These are phyloP conservation scores for Styphnolobium japonicum DNA, from an alignment of 306 rosid species.

Conservation along the genomic window DNA sequence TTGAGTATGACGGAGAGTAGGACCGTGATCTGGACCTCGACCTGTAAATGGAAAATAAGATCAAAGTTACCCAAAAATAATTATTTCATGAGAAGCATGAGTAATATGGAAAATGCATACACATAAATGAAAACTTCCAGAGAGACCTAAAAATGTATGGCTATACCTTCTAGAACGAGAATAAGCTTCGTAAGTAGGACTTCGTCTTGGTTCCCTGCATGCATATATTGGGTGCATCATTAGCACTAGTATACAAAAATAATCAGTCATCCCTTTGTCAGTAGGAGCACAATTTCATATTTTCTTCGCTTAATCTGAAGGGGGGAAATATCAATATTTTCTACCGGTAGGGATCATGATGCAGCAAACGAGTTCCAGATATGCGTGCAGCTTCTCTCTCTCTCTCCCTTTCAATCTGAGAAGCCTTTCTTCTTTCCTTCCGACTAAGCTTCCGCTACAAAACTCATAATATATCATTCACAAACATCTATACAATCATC, in stretches of 20 bases:
- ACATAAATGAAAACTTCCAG: not conserved
- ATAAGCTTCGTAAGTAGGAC: conserved; percentile 98
- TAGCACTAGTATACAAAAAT: not conserved
- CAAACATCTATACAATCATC: not conserved
- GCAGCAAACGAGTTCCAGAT: conserved; percentile 75
- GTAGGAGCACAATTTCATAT: conserved; percentile 19
- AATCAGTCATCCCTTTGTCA: too few species aligned
- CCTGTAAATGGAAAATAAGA: conserved; percentile 35
- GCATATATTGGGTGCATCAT: conserved; percentile 20
- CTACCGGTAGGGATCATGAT: conserved; percentile 97
- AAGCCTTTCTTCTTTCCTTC: conserved; percentile 95
- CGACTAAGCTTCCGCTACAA: conserved; percentile 94
- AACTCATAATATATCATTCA: conserved; percentile 6
- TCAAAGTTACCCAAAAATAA: not conserved
- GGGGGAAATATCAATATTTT: conserved; percentile 11
- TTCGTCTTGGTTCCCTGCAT: conserved; percentile 84
- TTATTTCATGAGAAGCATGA: not conserved
- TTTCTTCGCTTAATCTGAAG: conserved; percentile 17
- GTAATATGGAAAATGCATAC: not conserved
- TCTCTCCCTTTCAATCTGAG: conserved; percentile 95
- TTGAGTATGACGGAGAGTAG: conserved; percentile 72
- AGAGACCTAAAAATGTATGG: not conserved
- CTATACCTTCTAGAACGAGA: conserved; percentile 83
- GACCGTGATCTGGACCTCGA: conserved; percentile 83
- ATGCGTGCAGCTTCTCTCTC: conserved; percentile 80